Evolutionary conservation across 2,329 filamentous ascomycete species (phyloP).

Genomic region (Alternaria dauci): DNA sequence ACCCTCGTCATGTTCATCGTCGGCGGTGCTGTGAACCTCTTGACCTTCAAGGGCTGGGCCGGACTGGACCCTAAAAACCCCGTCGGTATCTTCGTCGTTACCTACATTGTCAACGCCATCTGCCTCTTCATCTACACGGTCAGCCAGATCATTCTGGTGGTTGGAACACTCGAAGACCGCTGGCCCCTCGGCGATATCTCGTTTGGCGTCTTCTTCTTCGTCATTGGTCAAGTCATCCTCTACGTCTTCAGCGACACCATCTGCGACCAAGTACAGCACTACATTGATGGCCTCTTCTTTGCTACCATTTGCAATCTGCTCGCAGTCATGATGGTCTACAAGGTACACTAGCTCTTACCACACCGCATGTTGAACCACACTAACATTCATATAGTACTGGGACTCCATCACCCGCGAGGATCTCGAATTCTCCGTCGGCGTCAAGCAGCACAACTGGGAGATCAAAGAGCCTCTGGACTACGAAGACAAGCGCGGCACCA

Average conservation of each 20-base stretch:
- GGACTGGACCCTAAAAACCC: constrained; percentile 87
- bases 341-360: constrained; percentile 65
- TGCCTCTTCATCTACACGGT: constrained; percentile 84
- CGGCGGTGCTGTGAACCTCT: constrained; percentile 84
- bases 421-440: constrained; percentile 96
- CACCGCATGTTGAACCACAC: constrained; percentile 3
- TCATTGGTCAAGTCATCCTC: constrained; percentile 88
- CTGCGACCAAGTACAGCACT: constrained; percentile 86
- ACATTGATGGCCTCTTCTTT: constrained; percentile 93
- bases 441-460: constrained; percentile 97
- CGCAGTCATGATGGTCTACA: constrained; percentile 99
- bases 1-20: constrained; percentile 85
- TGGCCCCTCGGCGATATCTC: constrained; percentile 94
- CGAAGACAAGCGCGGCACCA: constrained; percentile 80
- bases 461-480: constrained; percentile 84
- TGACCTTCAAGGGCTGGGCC: constrained; percentile 92
- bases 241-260: constrained; percentile 89
- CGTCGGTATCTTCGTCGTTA: constrained; percentile 85
- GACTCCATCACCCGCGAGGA: constrained; percentile 99
- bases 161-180: constrained; percentile 89
- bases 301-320: constrained; percentile 92
- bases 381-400: constrained; percentile 76
- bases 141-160: constrained; percentile 87
- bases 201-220: constrained; percentile 91
- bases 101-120: constrained; percentile 90